A percentile compares a stretch with the other conserved stretches of the same genome.
These are phyloP conservation scores for Arabidopsis hybrid DNA, from an alignment of 441 rosid genomes.

Conservation along the genomic window DNA sequence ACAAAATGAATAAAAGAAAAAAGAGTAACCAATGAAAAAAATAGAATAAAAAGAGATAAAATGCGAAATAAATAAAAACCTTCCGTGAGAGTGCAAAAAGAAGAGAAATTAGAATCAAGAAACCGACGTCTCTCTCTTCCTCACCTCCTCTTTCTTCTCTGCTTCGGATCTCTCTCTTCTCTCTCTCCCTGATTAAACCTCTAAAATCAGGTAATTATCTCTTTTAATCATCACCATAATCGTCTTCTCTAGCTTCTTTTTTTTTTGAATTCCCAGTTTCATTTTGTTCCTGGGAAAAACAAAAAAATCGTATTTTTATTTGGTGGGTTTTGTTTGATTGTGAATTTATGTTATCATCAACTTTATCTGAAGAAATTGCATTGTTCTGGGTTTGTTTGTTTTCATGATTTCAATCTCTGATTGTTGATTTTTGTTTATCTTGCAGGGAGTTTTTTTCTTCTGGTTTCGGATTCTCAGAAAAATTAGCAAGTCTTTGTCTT, in stretches of 20 bases:
- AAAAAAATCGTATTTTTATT: background rate
- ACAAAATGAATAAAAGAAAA: conserved; percentile 18
- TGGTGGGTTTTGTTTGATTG: conserved; percentile 27
- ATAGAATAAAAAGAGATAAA: conserved; percentile 19
- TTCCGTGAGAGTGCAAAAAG: conserved; percentile 29
- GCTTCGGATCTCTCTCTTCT: conserved; percentile 38
- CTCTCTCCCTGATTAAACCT: conserved; percentile 48
- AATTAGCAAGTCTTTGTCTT: conserved; percentile 40
- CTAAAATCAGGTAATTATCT: conserved; percentile 43
- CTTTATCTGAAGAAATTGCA: conserved; percentile 38
- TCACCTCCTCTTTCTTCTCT: conserved; percentile 36
- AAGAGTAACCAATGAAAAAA: conserved; percentile 42
- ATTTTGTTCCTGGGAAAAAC: background rate
- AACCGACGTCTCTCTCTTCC: conserved; percentile 45
- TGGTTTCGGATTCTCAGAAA: conserved; percentile 37
- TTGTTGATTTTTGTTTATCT: background rate
- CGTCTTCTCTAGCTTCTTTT: background rate
- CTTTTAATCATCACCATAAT: conserved; percentile 33
- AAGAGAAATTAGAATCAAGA: conserved; percentile 44
- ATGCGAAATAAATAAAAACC: conserved; percentile 30
- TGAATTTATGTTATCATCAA: conserved; percentile 17
- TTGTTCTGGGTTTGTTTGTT: conserved; percentile 35
- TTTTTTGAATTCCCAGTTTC: background rate
- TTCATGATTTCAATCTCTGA: background rate
- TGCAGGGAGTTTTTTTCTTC: conserved; percentile 39